Conservation (phyloP, 495 filamentous ascomycete genomes). For the Apodospora peruviana region DNA sequence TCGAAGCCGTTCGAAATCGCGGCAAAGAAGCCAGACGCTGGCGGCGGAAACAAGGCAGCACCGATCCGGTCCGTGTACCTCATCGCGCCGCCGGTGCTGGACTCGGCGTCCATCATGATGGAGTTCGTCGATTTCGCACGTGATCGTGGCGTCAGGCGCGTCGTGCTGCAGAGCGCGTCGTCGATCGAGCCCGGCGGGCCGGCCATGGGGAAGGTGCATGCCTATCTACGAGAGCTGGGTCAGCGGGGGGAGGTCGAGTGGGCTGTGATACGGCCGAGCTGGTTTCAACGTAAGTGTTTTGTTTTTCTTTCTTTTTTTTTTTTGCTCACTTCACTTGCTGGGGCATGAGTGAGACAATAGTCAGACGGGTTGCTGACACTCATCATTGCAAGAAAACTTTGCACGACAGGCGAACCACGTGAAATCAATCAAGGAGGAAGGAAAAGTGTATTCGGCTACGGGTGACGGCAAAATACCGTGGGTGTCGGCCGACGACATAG, state of each 20-base stretch:
- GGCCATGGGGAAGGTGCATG: slow-evolving; percentile 31
- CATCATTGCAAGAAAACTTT: slow-evolving; percentile 25
- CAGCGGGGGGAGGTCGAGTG: slow-evolving; percentile 33
- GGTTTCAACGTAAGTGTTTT: slow-evolving; percentile 37
- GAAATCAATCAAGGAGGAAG: slow-evolving; percentile 32
- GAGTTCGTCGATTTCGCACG: slow-evolving; percentile 36
- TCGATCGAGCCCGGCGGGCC: slow-evolving; percentile 27
- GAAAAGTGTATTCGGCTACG: slow-evolving; percentile 39
- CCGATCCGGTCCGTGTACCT: slow-evolving; percentile 31
- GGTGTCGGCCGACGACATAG: slow-evolving; percentile 44
- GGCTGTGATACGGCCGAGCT: slow-evolving; percentile 37
- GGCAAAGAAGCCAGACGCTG: neutral
- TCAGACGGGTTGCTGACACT: neutral
- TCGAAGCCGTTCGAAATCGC: slow-evolving; percentile 19
- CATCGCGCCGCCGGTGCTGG: slow-evolving; percentile 23
- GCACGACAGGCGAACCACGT: slow-evolving; percentile 23
- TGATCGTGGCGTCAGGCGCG: slow-evolving; percentile 26
- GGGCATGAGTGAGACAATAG: too few species aligned
- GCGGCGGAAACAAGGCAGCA: neutral
- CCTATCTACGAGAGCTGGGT: slow-evolving; percentile 33
- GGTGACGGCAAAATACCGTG: slow-evolving; percentile 41
- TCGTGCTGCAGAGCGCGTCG: slow-evolving; percentile 39
- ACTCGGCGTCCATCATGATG: slow-evolving; percentile 23
- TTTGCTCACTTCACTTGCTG: neutral
- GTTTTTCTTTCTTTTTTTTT: neutral